A percentile compares a stretch with the other conserved stretches of the same genome.
Evolutionary conservation across 140 eudicot species (phyloP).

Genomic region (Anethum foeniculum): DNA sequence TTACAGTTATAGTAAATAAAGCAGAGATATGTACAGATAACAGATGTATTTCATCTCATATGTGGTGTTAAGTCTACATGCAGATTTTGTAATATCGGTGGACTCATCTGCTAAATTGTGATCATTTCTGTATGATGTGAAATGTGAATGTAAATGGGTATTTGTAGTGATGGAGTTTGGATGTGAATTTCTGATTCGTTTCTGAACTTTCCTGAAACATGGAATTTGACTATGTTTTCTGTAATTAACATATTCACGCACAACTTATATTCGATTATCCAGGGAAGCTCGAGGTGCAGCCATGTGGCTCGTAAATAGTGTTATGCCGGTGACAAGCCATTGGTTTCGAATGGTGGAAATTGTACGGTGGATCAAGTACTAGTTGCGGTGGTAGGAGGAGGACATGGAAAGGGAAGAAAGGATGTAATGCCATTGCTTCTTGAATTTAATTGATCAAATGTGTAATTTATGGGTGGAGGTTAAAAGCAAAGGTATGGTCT

Average conservation of each 20-base stretch:
- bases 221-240: no score
- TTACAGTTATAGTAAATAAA: no score
- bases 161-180: not conserved
- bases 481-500: no score
- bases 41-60: no score
- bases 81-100: no score
- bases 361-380: slow-evolving; percentile 10
- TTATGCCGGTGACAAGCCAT: slow-evolving; percentile 58
- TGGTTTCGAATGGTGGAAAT: slow-evolving; percentile 51
- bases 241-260: no score
- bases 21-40: no score
- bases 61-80: no score
- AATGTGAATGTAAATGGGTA: not conserved
- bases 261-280: slow-evolving; percentile 18
- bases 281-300: slow-evolving; percentile 72
- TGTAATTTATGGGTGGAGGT: no score
- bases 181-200: not conserved
- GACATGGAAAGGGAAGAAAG: slow-evolving; percentile 41
- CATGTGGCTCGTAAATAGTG: slow-evolving; percentile 72
- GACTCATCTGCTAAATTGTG: not conserved
- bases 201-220: not conserved
- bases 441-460: not conserved
- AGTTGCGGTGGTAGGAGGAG: slow-evolving; percentile 22
- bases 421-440: slow-evolving; percentile 5
- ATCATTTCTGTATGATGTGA: not conserved